These are phyloP conservation scores for Cystoderma amianthinum DNA, from an alignment of 768 basidiomycete species.

Conservation along the genomic window DNA sequence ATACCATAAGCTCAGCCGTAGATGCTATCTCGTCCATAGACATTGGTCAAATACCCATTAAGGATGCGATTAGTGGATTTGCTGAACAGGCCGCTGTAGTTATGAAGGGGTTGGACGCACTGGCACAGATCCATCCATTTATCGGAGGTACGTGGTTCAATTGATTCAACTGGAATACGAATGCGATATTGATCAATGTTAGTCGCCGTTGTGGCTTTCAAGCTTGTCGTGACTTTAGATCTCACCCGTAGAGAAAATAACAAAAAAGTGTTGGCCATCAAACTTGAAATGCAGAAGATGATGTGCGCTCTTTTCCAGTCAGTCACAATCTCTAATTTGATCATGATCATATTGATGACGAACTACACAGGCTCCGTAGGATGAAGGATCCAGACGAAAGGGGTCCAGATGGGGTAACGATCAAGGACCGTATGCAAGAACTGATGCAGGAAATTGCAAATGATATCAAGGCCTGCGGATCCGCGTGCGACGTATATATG, in stretches of 20 bases:
- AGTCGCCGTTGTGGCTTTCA: conserved; percentile 36
- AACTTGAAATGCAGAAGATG: conserved; percentile 36
- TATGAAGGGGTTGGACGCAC: conserved; percentile 1
- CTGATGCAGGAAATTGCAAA: conserved; percentile 18
- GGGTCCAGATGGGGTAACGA: conserved; percentile 17
- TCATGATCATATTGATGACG: background rate
- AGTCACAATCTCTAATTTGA: conserved; percentile 5
- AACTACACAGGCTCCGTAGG: conserved; percentile 8
- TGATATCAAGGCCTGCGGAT: conserved; percentile 29
- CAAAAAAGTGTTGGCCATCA: conserved; percentile 30
- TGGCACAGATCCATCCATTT: conserved; percentile 1
- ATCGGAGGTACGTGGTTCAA: background rate
- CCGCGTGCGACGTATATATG: conserved; percentile 29
- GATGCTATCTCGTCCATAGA: background rate
- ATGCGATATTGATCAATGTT: background rate
- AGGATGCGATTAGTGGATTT: conserved; percentile 1
- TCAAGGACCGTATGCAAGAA: conserved; percentile 17
- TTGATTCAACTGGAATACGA: too few species aligned
- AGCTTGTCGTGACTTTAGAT: conserved; percentile 32
- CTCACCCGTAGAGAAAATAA: conserved; percentile 34
- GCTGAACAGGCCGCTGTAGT: background rate
- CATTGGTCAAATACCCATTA: background rate
- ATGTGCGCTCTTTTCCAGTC: conserved; percentile 35
- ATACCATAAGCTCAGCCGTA: background rate
- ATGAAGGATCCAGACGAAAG: conserved; percentile 7